Base-by-base conservation (phyloP, 179 eudicot genomes). In the Carnegiea gigantea region DNA sequence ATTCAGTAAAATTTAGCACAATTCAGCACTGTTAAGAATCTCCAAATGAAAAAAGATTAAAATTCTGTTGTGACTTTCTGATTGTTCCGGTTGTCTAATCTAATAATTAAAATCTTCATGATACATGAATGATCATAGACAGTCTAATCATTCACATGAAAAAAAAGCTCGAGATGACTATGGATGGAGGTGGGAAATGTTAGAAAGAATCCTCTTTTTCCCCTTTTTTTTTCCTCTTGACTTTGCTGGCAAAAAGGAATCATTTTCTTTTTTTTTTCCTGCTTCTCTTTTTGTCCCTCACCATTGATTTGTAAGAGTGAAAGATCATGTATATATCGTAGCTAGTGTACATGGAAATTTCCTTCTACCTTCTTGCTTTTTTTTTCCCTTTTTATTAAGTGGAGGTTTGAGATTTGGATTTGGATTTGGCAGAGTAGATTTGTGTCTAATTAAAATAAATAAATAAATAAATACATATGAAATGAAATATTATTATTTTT, bases 171-270 rank as follows among this genome's bases (percentile, higher is more conserved):
- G 24, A 24, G 40, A 73, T 4, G 36, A 53, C 40, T 40, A 59
- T 51, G 40, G 33, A 67, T 11, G 73, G 80, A 78, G 68, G 78
- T 36, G 71, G 30, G 59, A 80, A 73, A 59, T 83, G 57, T 80
- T 18, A 6, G 4, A 48, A 73, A 77, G 82, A 76, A 83, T 68
- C 36, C 21, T 57, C 44, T 3, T 40, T 40, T 40, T 7, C 44
- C 44, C 44, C 74, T 44, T 77, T 75, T 65, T 11, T 40, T 13
- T 30, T 53, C 51, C 26, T 76, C 80, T 65, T 54, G 73, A 70
- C 71, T 48, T 83, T 36, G 57, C 7, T 62, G n/a, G 21, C 43
- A 2, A 33, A 33, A 70, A 70, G 28, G 73, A 70, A 70, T 70
- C 73, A 13, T 36, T 17, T 17, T 33, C n/a, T 30, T 70, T 70